phyloP scores from a whole-genome alignment of 2,329 filamentous ascomycete species.

The Trichophaea hybrida region DNA sequence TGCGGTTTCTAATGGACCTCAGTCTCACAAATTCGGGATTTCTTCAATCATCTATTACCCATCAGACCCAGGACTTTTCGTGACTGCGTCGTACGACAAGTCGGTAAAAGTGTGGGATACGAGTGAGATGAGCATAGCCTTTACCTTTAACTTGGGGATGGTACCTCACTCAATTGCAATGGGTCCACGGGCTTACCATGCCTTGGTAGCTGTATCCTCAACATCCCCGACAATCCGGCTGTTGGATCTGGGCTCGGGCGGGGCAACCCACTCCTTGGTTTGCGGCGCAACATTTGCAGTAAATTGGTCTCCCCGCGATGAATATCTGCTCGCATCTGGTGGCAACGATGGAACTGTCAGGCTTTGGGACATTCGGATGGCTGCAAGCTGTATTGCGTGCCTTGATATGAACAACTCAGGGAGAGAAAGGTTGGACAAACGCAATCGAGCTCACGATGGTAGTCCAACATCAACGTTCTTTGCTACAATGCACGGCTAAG shows the following conservation, averaged over 20 bases:
- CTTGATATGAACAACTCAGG: constrained; percentile 51
- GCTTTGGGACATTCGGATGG: constrained; percentile 75
- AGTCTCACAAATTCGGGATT: constrained; percentile 51
- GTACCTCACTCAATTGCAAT: constrained; percentile 64
- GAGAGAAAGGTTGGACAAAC: constrained; percentile 32
- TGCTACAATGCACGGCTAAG: no score
- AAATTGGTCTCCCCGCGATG: constrained; percentile 68
- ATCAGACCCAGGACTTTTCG: constrained; percentile 60
- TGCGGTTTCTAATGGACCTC: constrained; percentile 28
- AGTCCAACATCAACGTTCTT: neutral
- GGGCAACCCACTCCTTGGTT: constrained; percentile 55
- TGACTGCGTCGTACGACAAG: constrained; percentile 65
- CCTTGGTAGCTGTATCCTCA: constrained; percentile 77
- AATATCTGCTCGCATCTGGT: constrained; percentile 68
- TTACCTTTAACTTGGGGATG: constrained; percentile 52
- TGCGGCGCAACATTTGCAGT: constrained; percentile 52
- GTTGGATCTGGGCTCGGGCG: constrained; percentile 71
- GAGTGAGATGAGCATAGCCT: constrained; percentile 44
- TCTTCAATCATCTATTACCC: constrained; percentile 66
- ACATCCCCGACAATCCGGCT: constrained; percentile 73
- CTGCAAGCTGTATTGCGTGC: constrained; percentile 58
- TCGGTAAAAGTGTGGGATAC: constrained; percentile 63
- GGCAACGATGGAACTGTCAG: constrained; percentile 72
- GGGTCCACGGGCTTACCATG: constrained; percentile 55
- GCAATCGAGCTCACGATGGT: constrained; percentile 51